Conservation (phyloP, 495 filamentous ascomycete species). For the Daldinia vernicosa region DNA sequence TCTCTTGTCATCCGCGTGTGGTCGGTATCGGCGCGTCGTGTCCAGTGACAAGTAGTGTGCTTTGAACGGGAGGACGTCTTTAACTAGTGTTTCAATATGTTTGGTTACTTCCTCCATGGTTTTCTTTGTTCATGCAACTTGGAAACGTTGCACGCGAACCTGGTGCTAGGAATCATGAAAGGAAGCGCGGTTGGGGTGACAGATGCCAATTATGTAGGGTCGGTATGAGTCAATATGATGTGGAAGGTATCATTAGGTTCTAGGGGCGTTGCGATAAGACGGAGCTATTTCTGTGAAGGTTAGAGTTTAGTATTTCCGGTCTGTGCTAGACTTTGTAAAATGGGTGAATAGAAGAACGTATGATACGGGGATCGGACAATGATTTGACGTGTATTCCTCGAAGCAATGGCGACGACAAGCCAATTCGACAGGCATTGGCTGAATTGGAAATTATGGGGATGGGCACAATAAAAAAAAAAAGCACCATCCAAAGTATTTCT, state of each 20-base stretch:
- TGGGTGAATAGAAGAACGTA: slow-evolving; percentile 9
- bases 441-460: slow-evolving; percentile 31
- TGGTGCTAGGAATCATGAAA: slow-evolving; percentile 37
- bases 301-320: slow-evolving; percentile 32
- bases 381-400: slow-evolving; percentile 20
- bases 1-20: slow-evolving; percentile 49
- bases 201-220: slow-evolving; percentile 12
- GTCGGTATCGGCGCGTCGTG: slow-evolving; percentile 48
- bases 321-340: slow-evolving; percentile 8
- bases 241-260: slow-evolving; percentile 36
- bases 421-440: slow-evolving; percentile 29
- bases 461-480: slow-evolving; percentile 19
- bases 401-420: slow-evolving; percentile 14
- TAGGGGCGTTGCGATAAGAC: slow-evolving; percentile 31
- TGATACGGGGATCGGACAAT: slow-evolving; percentile 13
- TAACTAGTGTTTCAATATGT: slow-evolving; percentile 53
- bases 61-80: slow-evolving; percentile 53
- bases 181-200: slow-evolving; percentile 21
- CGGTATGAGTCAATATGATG: slow-evolving; percentile 6
- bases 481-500: neutral
- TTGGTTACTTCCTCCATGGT: slow-evolving; percentile 62
- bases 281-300: slow-evolving; percentile 23
- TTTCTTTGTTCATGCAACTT: slow-evolving; percentile 47
- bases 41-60: slow-evolving; percentile 56
- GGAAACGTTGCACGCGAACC: slow-evolving; percentile 44